These are phyloP conservation scores for Vararia minispora DNA, from an alignment of 768 basidiomycete species.

Conservation along the genomic window DNA sequence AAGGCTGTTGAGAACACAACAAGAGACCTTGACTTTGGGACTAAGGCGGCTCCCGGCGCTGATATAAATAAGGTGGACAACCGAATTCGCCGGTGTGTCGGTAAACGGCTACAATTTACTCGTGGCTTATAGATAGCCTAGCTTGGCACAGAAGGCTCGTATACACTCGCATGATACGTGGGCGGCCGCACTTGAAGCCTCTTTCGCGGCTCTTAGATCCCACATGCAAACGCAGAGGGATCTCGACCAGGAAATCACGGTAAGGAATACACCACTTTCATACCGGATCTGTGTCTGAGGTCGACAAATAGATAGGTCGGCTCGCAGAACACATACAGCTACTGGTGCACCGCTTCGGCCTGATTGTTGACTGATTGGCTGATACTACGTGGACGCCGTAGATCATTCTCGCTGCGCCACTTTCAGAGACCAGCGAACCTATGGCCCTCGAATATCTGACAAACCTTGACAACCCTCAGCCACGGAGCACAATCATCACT, in stretches of 20 bases:
- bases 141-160: slow-evolving; percentile 56
- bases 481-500: slow-evolving; percentile 33
- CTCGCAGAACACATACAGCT: slow-evolving; percentile 67
- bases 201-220: slow-evolving; percentile 40
- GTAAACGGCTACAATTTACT: slow-evolving; percentile 5
- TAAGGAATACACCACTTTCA: slow-evolving; percentile 16
- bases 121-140: slow-evolving; percentile 18
- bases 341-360: too few species aligned
- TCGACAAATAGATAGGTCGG: slow-evolving; percentile 33
- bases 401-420: slow-evolving; percentile 47
- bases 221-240: slow-evolving; percentile 39
- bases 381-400: too few species aligned
- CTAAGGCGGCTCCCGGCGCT: slow-evolving; percentile 43
- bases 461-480: slow-evolving; percentile 31
- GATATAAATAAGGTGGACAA: slow-evolving; percentile 46
- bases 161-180: slow-evolving; percentile 53
- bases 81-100: slow-evolving; percentile 42
- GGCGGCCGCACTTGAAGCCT: slow-evolving; percentile 47
- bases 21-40: slow-evolving; percentile 46
- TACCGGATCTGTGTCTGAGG: slow-evolving; percentile 3
- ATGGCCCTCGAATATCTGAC: slow-evolving; percentile 49
- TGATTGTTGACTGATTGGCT: too few species aligned
- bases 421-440: too few species aligned
- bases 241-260: slow-evolving; percentile 58
- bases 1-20: slow-evolving; percentile 43